Conservation (phyloP, 2,329 filamentous ascomycete genomes). For the Cytospora piceae region DNA sequence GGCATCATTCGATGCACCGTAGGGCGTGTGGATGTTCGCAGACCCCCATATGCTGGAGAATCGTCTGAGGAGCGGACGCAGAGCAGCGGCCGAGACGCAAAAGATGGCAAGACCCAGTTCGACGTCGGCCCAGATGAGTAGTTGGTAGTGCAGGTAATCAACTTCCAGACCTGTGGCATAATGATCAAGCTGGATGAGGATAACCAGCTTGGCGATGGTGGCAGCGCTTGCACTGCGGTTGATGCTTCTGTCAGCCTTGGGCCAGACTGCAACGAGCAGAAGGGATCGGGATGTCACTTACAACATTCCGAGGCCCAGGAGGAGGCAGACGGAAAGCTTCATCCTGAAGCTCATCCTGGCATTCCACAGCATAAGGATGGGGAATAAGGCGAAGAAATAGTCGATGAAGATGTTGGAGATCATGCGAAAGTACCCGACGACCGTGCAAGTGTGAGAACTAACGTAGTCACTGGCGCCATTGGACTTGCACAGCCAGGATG, state of each 20-base stretch:
- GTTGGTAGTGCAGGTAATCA: conserved; percentile 37
- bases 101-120: conserved; percentile 32
- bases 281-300: conserved; percentile 29
- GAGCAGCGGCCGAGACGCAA: conserved; percentile 38
- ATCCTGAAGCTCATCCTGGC: conserved; percentile 36
- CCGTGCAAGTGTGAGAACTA: conserved; percentile 36
- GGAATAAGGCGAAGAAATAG: conserved; percentile 41
- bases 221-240: conserved; percentile 38
- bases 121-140: conserved; percentile 40
- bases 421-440: conserved; percentile 40
- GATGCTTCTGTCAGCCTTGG: not conserved
- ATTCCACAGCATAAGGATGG: conserved; percentile 38
- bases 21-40: not conserved
- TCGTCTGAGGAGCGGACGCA: conserved; percentile 36
- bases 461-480: conserved; percentile 38
- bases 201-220: conserved; percentile 41
- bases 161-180: conserved; percentile 33
- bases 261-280: not conserved
- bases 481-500: conserved; percentile 38
- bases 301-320: conserved; percentile 41
- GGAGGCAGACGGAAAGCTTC: conserved; percentile 37
- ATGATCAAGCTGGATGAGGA: conserved; percentile 36
- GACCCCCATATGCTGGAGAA: not conserved
- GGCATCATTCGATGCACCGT: not conserved
- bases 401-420: conserved; percentile 42